These are phyloP conservation scores for Tilletia indica DNA, from an alignment of 1,284 basidiomycete genomes.

Conservation along the genomic window DNA sequence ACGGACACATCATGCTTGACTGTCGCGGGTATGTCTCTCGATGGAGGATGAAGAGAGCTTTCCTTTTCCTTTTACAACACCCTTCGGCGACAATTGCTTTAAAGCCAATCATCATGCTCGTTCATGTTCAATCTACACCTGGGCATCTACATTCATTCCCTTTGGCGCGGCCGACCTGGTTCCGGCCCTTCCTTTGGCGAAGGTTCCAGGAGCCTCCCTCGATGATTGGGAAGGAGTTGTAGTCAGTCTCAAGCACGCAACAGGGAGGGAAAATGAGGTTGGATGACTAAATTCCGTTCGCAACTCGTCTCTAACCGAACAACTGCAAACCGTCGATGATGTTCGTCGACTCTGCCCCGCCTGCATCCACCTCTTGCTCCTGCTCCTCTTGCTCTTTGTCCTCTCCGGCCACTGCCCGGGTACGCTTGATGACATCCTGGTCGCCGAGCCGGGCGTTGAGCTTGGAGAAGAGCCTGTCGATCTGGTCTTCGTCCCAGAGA, in stretches of 20 bases:
- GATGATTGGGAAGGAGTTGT: no score
- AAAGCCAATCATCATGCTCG: no score
- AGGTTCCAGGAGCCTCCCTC: no score
- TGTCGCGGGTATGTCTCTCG: no score
- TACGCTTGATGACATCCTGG: slow-evolving; percentile 11
- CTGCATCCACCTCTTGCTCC: slow-evolving; percentile 21
- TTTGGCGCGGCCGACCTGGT: no score
- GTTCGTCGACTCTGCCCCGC: neutral
- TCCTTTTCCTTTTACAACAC: no score
- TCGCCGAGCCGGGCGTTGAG: slow-evolving; percentile 25
- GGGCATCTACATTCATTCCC: no score
- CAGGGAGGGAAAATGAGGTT: neutral
- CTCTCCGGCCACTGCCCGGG: neutral
- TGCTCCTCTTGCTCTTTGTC: slow-evolving; percentile 20
- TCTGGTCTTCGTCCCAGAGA: slow-evolving; percentile 43
- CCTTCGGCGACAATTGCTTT: no score
- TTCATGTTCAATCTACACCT: no score
- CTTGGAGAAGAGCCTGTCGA: slow-evolving; percentile 43
- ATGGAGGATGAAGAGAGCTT: no score
- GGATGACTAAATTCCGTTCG: neutral
- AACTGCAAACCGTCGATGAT: slow-evolving; percentile 11
- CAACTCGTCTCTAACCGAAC: neutral
- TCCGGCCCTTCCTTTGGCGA: no score
- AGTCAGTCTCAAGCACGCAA: neutral
- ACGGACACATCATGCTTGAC: no score